Evolutionary conservation across 2,329 filamentous ascomycete species (phyloP).

Genomic region (Phoma sp.): DNA sequence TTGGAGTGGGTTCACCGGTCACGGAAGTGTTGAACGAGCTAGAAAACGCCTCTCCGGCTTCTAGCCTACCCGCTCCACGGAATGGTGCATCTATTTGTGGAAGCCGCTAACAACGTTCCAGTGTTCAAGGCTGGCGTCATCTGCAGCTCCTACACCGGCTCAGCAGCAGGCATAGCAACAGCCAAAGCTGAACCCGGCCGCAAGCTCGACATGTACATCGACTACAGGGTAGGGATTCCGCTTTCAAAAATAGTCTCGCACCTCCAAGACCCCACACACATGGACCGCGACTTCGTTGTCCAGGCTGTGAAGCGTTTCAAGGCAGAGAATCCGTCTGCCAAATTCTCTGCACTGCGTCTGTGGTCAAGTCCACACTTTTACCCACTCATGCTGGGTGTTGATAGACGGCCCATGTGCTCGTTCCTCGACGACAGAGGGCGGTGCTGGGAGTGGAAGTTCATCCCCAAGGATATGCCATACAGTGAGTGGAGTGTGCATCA

Average conservation of each 20-base stretch:
- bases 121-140: constrained; percentile 58
- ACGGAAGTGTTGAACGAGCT: constrained; percentile 2
- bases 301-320: constrained; percentile 41
- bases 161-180: constrained; percentile 48
- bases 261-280: constrained; percentile 44
- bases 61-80: neutral
- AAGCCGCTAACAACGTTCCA: constrained; percentile 18
- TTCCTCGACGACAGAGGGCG: constrained; percentile 55
- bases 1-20: neutral
- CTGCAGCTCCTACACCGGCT: constrained; percentile 33
- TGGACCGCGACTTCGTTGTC: constrained; percentile 43
- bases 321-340: constrained; percentile 28
- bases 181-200: constrained; percentile 48
- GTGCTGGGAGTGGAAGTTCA: constrained; percentile 57
- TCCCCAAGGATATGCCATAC: constrained; percentile 56
- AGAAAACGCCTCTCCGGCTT: constrained; percentile 1
- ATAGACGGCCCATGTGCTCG: constrained; percentile 43
- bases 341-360: constrained; percentile 54
- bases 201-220: constrained; percentile 54
- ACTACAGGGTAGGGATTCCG: constrained; percentile 42
- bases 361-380: constrained; percentile 60
- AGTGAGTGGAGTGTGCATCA: constrained; percentile 55
- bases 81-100: neutral
- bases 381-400: constrained; percentile 53
- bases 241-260: constrained; percentile 29